Conservation (phyloP, 2,329 filamentous ascomycete species). For the Xylaria sp. region DNA sequence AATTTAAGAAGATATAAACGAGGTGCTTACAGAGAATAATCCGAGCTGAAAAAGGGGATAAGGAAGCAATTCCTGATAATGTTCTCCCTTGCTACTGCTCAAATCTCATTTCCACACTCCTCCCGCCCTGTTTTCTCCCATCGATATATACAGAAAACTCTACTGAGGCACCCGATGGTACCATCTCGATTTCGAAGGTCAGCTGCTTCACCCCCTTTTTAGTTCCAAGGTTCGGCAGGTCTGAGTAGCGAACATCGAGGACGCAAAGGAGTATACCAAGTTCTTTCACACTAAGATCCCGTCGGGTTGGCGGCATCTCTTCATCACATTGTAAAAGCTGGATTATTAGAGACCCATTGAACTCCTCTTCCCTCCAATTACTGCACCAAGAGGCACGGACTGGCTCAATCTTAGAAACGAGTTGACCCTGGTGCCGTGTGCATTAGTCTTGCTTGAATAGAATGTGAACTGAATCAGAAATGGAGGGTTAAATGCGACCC, state of each 20-base stretch:
- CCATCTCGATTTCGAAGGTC: conserved; percentile 1
- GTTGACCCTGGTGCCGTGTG: background rate
- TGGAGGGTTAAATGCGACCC: no score
- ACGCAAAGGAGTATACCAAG: background rate
- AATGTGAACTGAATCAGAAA: no score
- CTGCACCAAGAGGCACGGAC: background rate
- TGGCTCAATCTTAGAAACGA: background rate
- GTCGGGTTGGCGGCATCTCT: background rate
- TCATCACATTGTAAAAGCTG: background rate
- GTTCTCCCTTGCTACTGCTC: background rate
- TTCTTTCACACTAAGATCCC: background rate
- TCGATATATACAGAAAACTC: conserved; percentile 8
- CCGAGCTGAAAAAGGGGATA: background rate
- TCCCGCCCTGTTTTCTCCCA: background rate
- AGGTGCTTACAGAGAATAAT: background rate
- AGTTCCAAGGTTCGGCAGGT: background rate
- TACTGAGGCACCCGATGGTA: conserved; percentile 19
- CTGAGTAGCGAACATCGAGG: conserved; percentile 5
- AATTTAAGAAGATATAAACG: no score
- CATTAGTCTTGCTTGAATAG: background rate
- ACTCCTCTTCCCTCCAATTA: background rate
- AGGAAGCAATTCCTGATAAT: background rate
- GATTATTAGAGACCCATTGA: background rate
- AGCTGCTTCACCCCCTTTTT: background rate
- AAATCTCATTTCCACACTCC: background rate